A percentile compares a stretch with the other conserved stretches of the same genome.
Conservation (phyloP, 768 basidiomycete species). For the Amanita exitialis region DNA sequence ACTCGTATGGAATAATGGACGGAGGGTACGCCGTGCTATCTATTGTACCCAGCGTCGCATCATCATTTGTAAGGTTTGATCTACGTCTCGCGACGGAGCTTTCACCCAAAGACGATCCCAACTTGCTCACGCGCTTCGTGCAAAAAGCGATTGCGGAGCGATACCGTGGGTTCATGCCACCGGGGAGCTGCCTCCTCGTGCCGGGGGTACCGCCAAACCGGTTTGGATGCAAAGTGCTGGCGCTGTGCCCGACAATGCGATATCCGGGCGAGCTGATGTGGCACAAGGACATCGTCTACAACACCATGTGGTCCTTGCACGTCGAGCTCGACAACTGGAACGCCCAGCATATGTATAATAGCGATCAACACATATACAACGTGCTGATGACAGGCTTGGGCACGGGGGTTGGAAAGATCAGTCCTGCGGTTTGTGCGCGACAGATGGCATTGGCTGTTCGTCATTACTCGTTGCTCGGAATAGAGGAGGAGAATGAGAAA, state of each 20-base stretch:
- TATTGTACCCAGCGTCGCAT: no score
- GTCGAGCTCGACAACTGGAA: constrained; percentile 7
- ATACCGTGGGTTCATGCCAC: not conserved
- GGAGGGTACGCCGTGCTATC: not conserved
- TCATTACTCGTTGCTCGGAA: constrained; percentile 3
- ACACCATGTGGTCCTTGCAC: constrained; percentile 10
- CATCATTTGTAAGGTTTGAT: not conserved
- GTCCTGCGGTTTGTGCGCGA: constrained; percentile 4
- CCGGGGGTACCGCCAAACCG: not conserved
- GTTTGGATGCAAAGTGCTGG: not conserved
- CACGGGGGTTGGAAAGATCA: constrained; percentile 8
- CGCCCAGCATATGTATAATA: not conserved
- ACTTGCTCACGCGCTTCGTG: not conserved
- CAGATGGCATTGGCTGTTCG: constrained; percentile 10
- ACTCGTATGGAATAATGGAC: constrained; percentile 2
- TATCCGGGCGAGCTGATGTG: constrained; percentile 8
- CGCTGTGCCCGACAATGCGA: constrained; percentile 6
- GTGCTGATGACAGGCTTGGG: constrained; percentile 12
- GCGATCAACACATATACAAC: not conserved
- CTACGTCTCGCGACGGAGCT: not conserved
- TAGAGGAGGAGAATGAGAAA: not conserved
- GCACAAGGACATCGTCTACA: constrained; percentile 9
- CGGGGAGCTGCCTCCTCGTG: not conserved
- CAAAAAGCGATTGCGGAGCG: not conserved
- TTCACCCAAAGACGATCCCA: not conserved